Base-by-base conservation (phyloP, 108 stramenopile species). In the Stephanodiscus minutulus region DNA sequence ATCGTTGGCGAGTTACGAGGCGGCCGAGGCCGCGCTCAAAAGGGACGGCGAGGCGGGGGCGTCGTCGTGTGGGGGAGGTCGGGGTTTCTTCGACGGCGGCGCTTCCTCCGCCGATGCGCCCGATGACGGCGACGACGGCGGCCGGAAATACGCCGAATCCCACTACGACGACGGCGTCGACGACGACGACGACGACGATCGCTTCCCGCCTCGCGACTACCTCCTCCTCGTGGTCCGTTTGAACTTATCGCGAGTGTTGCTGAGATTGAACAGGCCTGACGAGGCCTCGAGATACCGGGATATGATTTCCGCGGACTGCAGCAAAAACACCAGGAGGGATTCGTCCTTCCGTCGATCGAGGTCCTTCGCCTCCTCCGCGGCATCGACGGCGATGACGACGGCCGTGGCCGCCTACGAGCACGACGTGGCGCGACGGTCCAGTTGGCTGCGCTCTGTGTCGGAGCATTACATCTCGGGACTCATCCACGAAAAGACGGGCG, bases 101-200 rank as follows among this genome's bases (percentile, higher is more conserved):
- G 15, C 3, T 20, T 41, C 49, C 2, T 43, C 15, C 41, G 2
- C 36, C 53, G 61, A 36, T 37, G 44, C 15, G 13, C 24, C 49
- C 47, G 27, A 33, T 18, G 46, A 72, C 22, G 20, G 41, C 37
- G 5, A 48, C 7, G 22, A 48, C n/a, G n/a, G n/a, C 12, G 12
- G 37, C n/a, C 35, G 35, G 35, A 6, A 6, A 35, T 35, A 5
- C 3, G 3, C 35, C 5, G 35, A 35, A 35, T 35, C 35, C 35
- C 35, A n/a, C n/a, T n/a, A n/a, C n/a, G n/a, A n/a, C n/a, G n/a
- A n/a, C n/a, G n/a, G n/a, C n/a, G n/a, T n/a, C n/a, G n/a, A n/a
- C n/a, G n/a, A n/a, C n/a, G n/a, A n/a, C n/a, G n/a, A 72, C 41
- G 61, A 72, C 46, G 77, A 79, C 31, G 63, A 79, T 39, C 70